Evolutionary conservation across 176 grass and related monocot genomes (phyloP).

Genomic region (Themeda triandra): DNA sequence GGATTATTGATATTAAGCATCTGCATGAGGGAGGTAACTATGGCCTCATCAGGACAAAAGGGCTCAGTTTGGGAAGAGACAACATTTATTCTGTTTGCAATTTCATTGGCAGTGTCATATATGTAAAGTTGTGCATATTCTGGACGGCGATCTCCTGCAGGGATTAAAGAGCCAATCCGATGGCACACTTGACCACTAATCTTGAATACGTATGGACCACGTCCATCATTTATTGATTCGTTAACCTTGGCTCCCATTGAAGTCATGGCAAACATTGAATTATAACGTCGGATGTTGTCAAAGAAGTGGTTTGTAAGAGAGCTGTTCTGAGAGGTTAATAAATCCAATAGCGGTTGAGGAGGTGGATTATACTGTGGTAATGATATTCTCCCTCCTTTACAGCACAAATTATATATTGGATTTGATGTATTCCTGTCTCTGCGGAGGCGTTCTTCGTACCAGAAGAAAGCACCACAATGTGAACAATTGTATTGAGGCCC

Average conservation of each 20-base stretch:
- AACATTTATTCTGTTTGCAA: background rate
- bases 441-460: background rate
- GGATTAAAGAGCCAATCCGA: no score
- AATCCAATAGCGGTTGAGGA: no score
- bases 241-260: background rate
- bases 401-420: background rate
- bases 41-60: background rate
- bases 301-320: background rate
- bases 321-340: no score
- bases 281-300: background rate
- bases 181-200: background rate
- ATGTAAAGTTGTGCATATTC: constrained; percentile 1
- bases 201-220: background rate
- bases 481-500: background rate
- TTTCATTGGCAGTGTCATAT: background rate
- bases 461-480: background rate
- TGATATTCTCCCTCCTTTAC: background rate
- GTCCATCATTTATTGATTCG: background rate
- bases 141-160: no score
- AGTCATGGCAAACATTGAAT: background rate
- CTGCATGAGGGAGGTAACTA: background rate
- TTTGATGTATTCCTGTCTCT: background rate
- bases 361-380: background rate
- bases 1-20: background rate
- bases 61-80: background rate